A percentile compares a stretch with the other conserved stretches of the same genome.
Conservation (phyloP, 73 alveolate genomes). For the Paramecium biaurelia region DNA sequence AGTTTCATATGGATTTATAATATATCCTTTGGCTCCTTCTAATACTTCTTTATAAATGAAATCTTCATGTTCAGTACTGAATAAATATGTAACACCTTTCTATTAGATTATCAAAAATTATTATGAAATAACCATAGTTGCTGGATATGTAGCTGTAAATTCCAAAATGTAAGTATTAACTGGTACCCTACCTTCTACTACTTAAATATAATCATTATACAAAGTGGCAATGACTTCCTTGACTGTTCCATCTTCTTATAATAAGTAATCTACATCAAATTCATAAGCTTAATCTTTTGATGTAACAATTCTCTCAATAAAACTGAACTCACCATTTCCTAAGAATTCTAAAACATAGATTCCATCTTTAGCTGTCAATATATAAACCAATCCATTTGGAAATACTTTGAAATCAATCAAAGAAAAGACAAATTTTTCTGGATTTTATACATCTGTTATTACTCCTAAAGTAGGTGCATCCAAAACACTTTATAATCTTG, state of each 20-base stretch:
- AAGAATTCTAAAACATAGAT: neutral
- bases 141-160: neutral
- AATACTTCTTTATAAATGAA: neutral
- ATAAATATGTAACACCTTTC: slow-evolving; percentile 23
- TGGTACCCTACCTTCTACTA: neutral
- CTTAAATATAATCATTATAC: neutral
- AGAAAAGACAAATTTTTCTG: neutral
- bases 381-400: slow-evolving; percentile 4
- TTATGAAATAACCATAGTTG: neutral
- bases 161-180: neutral
- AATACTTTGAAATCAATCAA: slow-evolving; percentile 34
- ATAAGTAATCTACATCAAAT: slow-evolving; percentile 5
- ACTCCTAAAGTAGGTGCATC: slow-evolving; percentile 35
- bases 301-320: neutral
- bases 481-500: neutral
- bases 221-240: neutral
- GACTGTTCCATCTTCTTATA: slow-evolving; percentile 15
- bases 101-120: neutral
- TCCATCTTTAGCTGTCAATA: neutral
- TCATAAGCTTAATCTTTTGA: neutral
- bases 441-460: neutral
- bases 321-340: slow-evolving; percentile 30
- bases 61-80: slow-evolving; percentile 43
- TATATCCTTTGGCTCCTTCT: neutral
- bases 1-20: slow-evolving; percentile 27